Base-by-base conservation (phyloP, 345 rosid species). In the Erodium maritimum region DNA sequence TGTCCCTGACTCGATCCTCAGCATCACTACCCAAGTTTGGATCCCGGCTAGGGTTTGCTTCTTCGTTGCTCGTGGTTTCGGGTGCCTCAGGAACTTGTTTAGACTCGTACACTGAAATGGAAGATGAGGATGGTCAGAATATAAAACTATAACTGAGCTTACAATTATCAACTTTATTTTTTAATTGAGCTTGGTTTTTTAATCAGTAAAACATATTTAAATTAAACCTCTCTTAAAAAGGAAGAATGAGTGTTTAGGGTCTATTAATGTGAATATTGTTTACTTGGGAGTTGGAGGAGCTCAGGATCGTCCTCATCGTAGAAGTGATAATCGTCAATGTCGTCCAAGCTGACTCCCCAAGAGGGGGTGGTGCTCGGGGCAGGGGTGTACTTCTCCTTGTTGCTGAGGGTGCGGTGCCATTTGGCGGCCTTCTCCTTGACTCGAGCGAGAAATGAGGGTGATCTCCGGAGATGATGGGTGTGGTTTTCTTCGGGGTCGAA, bases 391-490 rank as follows among this genome's bases (percentile, higher is more conserved):
- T 77, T 73, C 73, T 78, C 79, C 82, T 77, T 87, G 77, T 74
- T 87, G 54, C 80, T 70, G 19, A 82, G 82, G 64, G 69, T 73
- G 17, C 73, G 74, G 14, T 77, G 75, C 72, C 88, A 76, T 60
- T 79, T 80, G 60, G 67, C 77, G 0, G 95, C 90, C 73, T 69
- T 84, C 54, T 84, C 95, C 65, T 75, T 87, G 74, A 87, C 82
- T 73, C 77, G 84, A 0, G 83, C 72, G 68, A 82, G 77, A 59
- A 87, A 77, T 9, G 95, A 87, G 57, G 37, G 54, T 51, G 45
- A 71, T 77, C 54, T 82, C 86, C 57, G 71, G 77, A 18, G 77
- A 77, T 67, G 55, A 54, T 10, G 48, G 14, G 14, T 42, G 23
- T 79, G 82, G 56, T 64, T 67, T 22, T 71, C 82, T 59, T 55